Conservation (phyloP, 768 basidiomycete genomes). For the Tricholoma matsutake region DNA sequence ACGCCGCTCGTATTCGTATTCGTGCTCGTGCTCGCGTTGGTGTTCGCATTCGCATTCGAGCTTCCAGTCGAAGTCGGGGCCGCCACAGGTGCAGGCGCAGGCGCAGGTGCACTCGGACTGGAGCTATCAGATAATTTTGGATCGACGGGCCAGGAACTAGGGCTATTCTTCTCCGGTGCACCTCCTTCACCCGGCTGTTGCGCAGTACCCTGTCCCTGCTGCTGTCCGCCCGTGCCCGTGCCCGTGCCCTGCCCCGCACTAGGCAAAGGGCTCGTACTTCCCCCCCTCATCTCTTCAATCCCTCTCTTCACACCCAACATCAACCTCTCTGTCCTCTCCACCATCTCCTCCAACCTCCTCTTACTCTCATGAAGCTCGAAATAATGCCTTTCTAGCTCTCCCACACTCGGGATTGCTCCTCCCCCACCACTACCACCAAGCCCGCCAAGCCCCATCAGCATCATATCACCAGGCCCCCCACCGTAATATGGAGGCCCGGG, state of each 20-base stretch:
- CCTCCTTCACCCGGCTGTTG: not conserved
- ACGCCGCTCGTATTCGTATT: no score
- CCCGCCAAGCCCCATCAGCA: conserved; percentile 33
- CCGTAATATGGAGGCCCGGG: conserved; percentile 33
- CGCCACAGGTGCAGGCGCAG: not conserved
- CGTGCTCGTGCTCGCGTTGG: not conserved
- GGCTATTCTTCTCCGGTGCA: not conserved
- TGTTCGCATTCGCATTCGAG: not conserved
- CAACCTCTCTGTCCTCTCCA: conserved; percentile 70
- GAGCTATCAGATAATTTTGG: not conserved
- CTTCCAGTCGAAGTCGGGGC: not conserved
- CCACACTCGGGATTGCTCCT: conserved; percentile 39
- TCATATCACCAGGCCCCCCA: conserved; percentile 26
- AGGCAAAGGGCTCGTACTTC: conserved; percentile 9
- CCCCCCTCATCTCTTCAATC: conserved; percentile 68
- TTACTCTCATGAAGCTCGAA: conserved; percentile 60
- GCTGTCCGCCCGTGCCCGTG: not conserved
- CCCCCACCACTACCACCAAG: not conserved
- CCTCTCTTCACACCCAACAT: conserved; percentile 70
- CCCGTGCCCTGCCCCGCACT: not conserved
- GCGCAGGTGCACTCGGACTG: not conserved
- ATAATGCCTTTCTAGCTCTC: conserved; percentile 74
- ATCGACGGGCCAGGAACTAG: not conserved
- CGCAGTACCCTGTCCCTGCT: not conserved
- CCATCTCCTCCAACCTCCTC: conserved; percentile 66